Base-by-base conservation (phyloP, 768 basidiomycete species). In the Trametes elegans region DNA sequence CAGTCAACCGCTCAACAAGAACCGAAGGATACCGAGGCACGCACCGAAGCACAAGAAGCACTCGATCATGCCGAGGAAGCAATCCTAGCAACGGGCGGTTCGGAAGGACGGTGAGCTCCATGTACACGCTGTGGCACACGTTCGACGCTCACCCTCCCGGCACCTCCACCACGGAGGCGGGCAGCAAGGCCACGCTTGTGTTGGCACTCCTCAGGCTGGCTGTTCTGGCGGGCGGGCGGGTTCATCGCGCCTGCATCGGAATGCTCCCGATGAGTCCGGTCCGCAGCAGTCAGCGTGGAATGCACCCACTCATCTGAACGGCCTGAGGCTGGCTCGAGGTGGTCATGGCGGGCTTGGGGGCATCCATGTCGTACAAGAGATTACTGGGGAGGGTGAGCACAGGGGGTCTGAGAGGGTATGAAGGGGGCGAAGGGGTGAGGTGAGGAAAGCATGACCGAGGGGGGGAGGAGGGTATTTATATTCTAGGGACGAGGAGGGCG, bases 11-110 rank as follows among this genome's bases (percentile, higher is more conserved):
- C 29, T 8, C 19, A 7, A 18, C 29, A n/a, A 13, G 23, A 6
- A 7, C 16, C 27, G 43, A 7, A 24, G 21, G 27, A 16, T 19
- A 49, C 19, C 11, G 43, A 27, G 23, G 14, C 36, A 69, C 84
- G 62, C 59, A 85, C 84, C 87, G 66, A 81, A 89, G 72, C 87
- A 89, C 21, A 90, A 62, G 79, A 88, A 89, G 66, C 85, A 87
- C 26, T 75, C 82, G 31, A 87, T 6, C 16, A 79, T 48, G 18
- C 76, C 84, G 24, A 90, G 49, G 72, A 87, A 79, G 67, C 85
- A 88, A 66, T 88, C 85, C 87, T 88, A 40, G 38, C n/a, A 19
- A 53, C 29, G 21, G 28, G 5, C n/a, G 18, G 16, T 19, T 50
- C 14, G 51, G 46, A 28, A 34, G 6, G 14, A 9, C 27, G 2